Conservation (phyloP, 108 stramenopile genomes). For the Stephanodiscus triporus region DNA sequence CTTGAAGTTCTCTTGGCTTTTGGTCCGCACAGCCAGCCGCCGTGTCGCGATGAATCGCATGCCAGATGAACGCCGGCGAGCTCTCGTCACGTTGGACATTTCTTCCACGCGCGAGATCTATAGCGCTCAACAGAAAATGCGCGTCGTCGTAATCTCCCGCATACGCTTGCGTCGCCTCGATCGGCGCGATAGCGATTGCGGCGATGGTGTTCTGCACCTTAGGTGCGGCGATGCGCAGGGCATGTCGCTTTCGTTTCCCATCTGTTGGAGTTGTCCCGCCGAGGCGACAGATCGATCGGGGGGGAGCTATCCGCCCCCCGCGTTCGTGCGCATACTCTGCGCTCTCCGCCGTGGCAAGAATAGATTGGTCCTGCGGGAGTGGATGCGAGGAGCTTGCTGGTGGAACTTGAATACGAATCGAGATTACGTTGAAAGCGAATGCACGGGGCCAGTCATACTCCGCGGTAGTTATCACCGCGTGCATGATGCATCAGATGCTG, state of each 20-base stretch:
- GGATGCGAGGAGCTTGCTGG: slow-evolving; percentile 77
- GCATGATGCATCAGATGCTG: slow-evolving; percentile 6
- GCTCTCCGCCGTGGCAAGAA: slow-evolving; percentile 29
- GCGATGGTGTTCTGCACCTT: background rate
- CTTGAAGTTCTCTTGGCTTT: too few relatives aligned
- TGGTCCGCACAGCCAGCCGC: too few relatives aligned
- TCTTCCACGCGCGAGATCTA: slow-evolving; percentile 29
- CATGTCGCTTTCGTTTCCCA: slow-evolving; percentile 17
- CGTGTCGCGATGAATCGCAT: background rate
- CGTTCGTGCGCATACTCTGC: slow-evolving; percentile 16
- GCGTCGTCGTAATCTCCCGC: slow-evolving; percentile 20
- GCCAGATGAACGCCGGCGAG: slow-evolving; percentile 4
- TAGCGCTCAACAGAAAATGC: slow-evolving; percentile 47
- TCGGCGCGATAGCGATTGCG: background rate
- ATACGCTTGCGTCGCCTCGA: slow-evolving; percentile 6
- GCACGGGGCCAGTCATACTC: background rate
- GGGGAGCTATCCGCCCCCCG: background rate
- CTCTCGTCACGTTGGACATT: slow-evolving; percentile 30
- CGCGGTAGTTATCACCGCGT: background rate
- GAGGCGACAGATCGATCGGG: background rate
- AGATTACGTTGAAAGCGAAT: slow-evolving; percentile 6
- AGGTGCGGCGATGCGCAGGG: background rate
- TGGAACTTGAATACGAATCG: slow-evolving; percentile 80
- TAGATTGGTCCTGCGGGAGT: slow-evolving; percentile 62
- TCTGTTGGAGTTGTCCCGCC: background rate